These are phyloP conservation scores for Arthonia radiata DNA, from an alignment of 495 filamentous ascomycete species.

Conservation along the genomic window DNA sequence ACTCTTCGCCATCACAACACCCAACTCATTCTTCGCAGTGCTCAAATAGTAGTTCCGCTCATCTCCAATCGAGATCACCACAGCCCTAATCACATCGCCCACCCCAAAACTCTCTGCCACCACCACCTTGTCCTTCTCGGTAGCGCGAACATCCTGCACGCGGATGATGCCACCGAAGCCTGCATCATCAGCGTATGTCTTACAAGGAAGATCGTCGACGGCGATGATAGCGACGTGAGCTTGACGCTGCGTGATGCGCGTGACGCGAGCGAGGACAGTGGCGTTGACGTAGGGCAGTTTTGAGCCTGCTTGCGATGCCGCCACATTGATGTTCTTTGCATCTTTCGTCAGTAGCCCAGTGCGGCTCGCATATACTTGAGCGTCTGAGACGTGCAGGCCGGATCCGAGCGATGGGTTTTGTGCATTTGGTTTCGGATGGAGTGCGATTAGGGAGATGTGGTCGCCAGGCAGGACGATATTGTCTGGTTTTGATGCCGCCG, in stretches of 20 bases:
- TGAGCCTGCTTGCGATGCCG: too few relatives aligned
- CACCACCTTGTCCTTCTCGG: slow-evolving; percentile 84
- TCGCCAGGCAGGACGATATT: too few relatives aligned
- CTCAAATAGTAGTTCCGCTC: slow-evolving; percentile 81
- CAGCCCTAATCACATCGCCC: slow-evolving; percentile 75
- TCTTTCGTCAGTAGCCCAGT: too few relatives aligned
- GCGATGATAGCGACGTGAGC: slow-evolving; percentile 63
- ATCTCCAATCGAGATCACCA: slow-evolving; percentile 79
- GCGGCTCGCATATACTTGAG: too few relatives aligned
- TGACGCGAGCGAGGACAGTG: slow-evolving; percentile 60
- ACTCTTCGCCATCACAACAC: slow-evolving; percentile 82
- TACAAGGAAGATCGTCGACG: too few relatives aligned
- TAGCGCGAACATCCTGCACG: slow-evolving; percentile 74
- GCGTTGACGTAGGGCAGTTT: slow-evolving; percentile 62
- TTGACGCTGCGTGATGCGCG: slow-evolving; percentile 58
- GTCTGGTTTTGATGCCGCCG: too few relatives aligned
- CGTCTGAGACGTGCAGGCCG: too few relatives aligned
- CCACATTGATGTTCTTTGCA: too few relatives aligned
- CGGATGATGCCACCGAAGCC: slow-evolving; percentile 29
- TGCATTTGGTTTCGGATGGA: too few relatives aligned
- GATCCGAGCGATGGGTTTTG: too few relatives aligned
- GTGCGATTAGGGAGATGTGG: too few relatives aligned
- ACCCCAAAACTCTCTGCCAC: slow-evolving; percentile 79
- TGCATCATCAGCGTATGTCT: slow-evolving; percentile 22
- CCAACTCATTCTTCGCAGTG: slow-evolving; percentile 72